Conservation (phyloP, 2,329 filamentous ascomycete species). For the Hysterium pulicare region DNA sequence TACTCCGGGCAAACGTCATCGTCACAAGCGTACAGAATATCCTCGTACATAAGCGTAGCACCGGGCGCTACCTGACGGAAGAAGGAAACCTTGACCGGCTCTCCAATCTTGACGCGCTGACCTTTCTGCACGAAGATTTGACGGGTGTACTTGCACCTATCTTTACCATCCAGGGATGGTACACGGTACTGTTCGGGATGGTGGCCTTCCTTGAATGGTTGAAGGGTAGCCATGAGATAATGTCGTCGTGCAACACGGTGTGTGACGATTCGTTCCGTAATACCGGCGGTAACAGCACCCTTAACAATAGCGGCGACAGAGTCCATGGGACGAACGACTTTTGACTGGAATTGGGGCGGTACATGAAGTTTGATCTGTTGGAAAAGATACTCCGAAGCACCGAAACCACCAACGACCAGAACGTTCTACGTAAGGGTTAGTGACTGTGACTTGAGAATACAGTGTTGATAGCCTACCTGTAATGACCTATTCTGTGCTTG, state of each 20-base stretch:
- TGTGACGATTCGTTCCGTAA: conserved; percentile 93
- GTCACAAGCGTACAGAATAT: conserved; percentile 95
- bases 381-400: conserved; percentile 97
- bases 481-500: conserved; percentile 92
- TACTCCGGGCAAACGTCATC: conserved; percentile 98
- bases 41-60: conserved; percentile 98
- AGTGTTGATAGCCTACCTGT: conserved; percentile 55
- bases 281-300: conserved; percentile 94
- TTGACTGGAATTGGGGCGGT: conserved; percentile 95
- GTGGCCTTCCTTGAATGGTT: conserved; percentile 98
- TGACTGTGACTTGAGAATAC: background rate
- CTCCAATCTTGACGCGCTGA: conserved; percentile 97
- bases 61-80: conserved; percentile 97
- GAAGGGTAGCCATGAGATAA: conserved; percentile 98
- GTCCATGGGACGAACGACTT: conserved; percentile 98
- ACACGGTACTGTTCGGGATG: conserved; percentile 98
- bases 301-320: conserved; percentile 98
- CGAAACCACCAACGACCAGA: conserved; percentile 94
- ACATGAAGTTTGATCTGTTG: conserved; percentile 99
- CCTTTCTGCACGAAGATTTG: conserved; percentile 99
- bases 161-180: conserved; percentile 92
- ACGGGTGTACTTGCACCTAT: conserved; percentile 96
- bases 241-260: conserved; percentile 95
- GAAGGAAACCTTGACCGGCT: conserved; percentile 97
- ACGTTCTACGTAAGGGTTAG: conserved; percentile 63